Evolutionary conservation across 129 eudicot species (phyloP).

Genomic region (Lactuca sativa): DNA sequence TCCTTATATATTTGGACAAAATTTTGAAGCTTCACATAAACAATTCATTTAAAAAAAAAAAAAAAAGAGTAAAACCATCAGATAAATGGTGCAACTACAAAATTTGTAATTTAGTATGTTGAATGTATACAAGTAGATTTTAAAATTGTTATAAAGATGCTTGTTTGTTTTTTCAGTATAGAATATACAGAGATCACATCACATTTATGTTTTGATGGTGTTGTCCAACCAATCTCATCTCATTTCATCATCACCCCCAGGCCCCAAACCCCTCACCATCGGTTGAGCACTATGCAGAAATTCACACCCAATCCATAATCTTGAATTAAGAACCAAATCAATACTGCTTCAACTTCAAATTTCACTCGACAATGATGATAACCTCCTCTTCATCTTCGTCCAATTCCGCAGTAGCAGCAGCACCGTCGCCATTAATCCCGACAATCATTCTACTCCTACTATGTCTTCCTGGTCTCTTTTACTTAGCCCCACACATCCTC

Average conservation of each 20-base stretch:
- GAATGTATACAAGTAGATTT: too few species aligned
- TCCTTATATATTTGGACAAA: too few species aligned
- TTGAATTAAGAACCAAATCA: conserved; percentile 8
- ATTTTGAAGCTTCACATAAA: too few species aligned
- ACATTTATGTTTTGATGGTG: background rate
- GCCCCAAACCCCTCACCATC: conserved; percentile 2
- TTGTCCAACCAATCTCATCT: background rate
- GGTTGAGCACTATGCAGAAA: conserved; percentile 8
- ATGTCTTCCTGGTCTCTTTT: conserved; percentile 49
- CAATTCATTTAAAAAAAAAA: too few species aligned
- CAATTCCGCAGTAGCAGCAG: conserved; percentile 2
- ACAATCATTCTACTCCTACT: conserved; percentile 44
- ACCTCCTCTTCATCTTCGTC: conserved; percentile 14
- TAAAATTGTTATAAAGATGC: background rate
- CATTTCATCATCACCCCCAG: conserved; percentile 11
- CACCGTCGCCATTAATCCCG: conserved; percentile 42
- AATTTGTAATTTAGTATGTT: background rate
- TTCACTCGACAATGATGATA: background rate
- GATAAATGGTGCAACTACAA: conserved; percentile 5
- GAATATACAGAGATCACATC: background rate
- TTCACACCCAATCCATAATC: conserved; percentile 7
- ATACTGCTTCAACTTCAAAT: conserved; percentile 5
- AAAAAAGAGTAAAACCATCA: conserved; percentile 6
- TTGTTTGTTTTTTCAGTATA: background rate
- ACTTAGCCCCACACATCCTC: conserved; percentile 59